A percentile compares a stretch with the other conserved stretches of the same genome.
Conservation (phyloP, 345 rosid genomes). For the Fremontodendron californicum region DNA sequence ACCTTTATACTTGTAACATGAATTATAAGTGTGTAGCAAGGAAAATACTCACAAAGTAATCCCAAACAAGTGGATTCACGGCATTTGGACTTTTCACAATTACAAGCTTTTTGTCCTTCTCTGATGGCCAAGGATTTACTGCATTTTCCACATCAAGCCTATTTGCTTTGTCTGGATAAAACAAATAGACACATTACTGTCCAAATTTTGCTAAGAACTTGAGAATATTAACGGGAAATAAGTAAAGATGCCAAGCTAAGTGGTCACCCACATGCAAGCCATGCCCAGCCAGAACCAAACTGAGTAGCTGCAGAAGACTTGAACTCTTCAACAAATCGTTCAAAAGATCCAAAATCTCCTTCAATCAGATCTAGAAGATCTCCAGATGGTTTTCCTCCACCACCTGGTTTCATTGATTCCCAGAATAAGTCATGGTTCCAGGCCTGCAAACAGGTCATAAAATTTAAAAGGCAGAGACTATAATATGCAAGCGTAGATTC, state of each 20-base stretch:
- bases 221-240: constrained; percentile 7
- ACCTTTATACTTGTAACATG: not conserved
- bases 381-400: constrained; percentile 89
- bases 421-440: constrained; percentile 97
- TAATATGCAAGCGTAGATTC: not conserved
- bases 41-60: constrained; percentile 58
- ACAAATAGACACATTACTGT: constrained; percentile 7
- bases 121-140: constrained; percentile 58
- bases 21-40: constrained; percentile 4
- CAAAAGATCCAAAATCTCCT: constrained; percentile 86
- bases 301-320: constrained; percentile 70
- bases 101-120: constrained; percentile 75
- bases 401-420: constrained; percentile 90
- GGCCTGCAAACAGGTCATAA: constrained; percentile 41
- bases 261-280: constrained; percentile 76
- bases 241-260: constrained; percentile 1
- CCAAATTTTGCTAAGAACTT: not conserved
- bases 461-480: not conserved
- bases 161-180: constrained; percentile 66
- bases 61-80: constrained; percentile 93
- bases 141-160: constrained; percentile 66
- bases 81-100: constrained; percentile 87
- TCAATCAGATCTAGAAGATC: constrained; percentile 65
- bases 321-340: constrained; percentile 47
- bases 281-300: constrained; percentile 97